phyloP scores from a whole-genome alignment of 805 yeast species.

The Nakazawaea molendinolei region DNA sequence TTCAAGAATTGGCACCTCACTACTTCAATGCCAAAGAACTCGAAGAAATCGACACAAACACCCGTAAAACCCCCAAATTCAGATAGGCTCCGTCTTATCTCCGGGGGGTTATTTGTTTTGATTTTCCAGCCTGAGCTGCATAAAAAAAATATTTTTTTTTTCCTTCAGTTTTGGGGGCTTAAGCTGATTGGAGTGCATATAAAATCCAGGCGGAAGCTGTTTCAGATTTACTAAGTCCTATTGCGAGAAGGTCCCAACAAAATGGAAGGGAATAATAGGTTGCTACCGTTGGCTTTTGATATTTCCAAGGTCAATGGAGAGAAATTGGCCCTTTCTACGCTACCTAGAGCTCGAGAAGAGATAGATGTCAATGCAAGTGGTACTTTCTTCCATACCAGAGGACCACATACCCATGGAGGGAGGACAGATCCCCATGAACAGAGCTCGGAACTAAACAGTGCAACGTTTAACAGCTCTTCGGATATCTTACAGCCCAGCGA shows the following conservation, averaged over 20 bases:
- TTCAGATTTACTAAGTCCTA: too few species aligned
- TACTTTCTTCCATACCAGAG: constrained; percentile 34
- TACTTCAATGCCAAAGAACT: constrained; percentile 22
- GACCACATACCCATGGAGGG: constrained; percentile 30
- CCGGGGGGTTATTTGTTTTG: too few species aligned
- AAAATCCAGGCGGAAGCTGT: too few species aligned
- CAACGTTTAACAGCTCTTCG: constrained; percentile 7
- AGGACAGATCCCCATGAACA: constrained; percentile 12
- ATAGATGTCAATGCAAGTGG: constrained; percentile 40
- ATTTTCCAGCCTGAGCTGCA: too few species aligned
- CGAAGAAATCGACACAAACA: constrained; percentile 11
- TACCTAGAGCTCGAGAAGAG: constrained; percentile 32
- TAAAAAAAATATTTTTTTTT: too few species aligned
- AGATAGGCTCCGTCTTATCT: too few species aligned
- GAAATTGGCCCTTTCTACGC: constrained; percentile 27
- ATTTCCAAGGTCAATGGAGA: constrained; percentile 27
- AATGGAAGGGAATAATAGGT: constrained; percentile 15
- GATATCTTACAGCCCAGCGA: constrained; percentile 14
- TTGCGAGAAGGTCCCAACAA: too few species aligned
- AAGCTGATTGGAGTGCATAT: too few species aligned
- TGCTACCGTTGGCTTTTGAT: constrained; percentile 46
- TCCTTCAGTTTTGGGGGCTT: too few species aligned
- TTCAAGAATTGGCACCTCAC: constrained; percentile 70
- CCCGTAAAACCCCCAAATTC: constrained; percentile 10
- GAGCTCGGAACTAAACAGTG: neutral